Base-by-base conservation (phyloP, 257 asterid species). In the Dorcoceras hygrometricum region DNA sequence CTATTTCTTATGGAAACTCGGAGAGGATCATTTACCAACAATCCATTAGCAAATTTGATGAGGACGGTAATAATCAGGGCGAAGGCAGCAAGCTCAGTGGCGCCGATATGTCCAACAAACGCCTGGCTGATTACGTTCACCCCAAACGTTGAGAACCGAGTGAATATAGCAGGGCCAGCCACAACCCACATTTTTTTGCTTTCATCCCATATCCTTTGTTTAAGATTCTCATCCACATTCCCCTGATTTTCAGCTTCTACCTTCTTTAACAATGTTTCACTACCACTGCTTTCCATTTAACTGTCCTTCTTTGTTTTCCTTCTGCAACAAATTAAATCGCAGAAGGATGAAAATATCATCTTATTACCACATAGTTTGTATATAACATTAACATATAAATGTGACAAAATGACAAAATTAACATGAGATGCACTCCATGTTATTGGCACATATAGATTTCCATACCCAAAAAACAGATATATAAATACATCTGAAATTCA, bases 161-260 rank as follows among this genome's bases (percentile, higher is more conserved):
- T 71, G 80, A 86, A 85, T 65, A 85, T 79, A 16, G 90, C 82
- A 18, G 95, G 95, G 0, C 83, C 95, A 0, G 90, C 95, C 0
- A 85, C 74, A 23, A 78, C 79, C 95, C 95, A 88, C 82, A 88
- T 78, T 60, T 77, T 83, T 75, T 88, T 88, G 65, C 65, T 70
- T 75, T 88, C 95, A 0, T 5, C 34, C 86, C 82, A 81, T 59
- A 81, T 4, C 70, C 69, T 79, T 6, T 23, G 16, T 59, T 27
- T 70, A 7, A 64, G 36, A 63, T 36, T 68, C 74, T 68, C 77
- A 25, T 73, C 77, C 11, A 62, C n/a, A 0, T 32, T 23, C 65
- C 24, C 74, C 0, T 19, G 26, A 2, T 10, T 43, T 53, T 25
- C 71, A 16, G 18, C 67, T 48, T n/a, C n/a, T n/a, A n/a, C n/a